Evolutionary conservation across 179 eudicot genomes (phyloP), one percentile per base, ranked within the genome.

Genomic region (Camellia oleifera): DNA sequence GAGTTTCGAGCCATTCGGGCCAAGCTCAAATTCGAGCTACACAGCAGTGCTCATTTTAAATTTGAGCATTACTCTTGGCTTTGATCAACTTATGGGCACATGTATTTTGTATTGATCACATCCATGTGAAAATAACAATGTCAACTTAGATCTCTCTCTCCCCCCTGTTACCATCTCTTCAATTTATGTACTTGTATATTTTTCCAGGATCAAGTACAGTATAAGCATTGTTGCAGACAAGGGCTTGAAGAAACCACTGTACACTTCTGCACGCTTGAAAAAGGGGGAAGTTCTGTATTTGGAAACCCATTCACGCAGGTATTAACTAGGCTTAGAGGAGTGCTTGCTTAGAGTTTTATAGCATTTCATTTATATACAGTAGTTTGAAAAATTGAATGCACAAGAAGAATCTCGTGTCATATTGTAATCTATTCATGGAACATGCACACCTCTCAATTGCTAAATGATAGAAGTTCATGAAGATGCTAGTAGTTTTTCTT

Each of bases 271-370:
- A 67, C 97, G 98, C 67, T 68, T 95, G 90, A 95, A 95, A 84
- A 95, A 92, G 84, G 98, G 98, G 57, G 98, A 95, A 84, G 98
- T 95, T 85, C 89, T 95, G 58, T 94, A 93, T 82, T 77, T 95
- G 81, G 98, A 95, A 85, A 95, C 97, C 67, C 98, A 89, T 87
- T 82, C 86, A 17, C 78, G 92, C 90, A 91, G 98, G 98, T 95
- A 82, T 46, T 10, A 15, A 68, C 64, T 69, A 46, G 53, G 5
- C 58, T 50, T 48, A 20, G 44, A 13, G 15, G 52, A 32, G 52
- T 66, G 65, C 46, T 9, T 68, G 64, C 4, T 70, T 81, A n/a
- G 12, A 18, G 75, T 69, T 54, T n/a, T 32, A 63, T 17, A 61
- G 26, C 11, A 69, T 52, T 12, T 67, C 2, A 18, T 58, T 62